phyloP scores from a whole-genome alignment of 768 basidiomycete species.

The Neoboletus brunneissimus region DNA sequence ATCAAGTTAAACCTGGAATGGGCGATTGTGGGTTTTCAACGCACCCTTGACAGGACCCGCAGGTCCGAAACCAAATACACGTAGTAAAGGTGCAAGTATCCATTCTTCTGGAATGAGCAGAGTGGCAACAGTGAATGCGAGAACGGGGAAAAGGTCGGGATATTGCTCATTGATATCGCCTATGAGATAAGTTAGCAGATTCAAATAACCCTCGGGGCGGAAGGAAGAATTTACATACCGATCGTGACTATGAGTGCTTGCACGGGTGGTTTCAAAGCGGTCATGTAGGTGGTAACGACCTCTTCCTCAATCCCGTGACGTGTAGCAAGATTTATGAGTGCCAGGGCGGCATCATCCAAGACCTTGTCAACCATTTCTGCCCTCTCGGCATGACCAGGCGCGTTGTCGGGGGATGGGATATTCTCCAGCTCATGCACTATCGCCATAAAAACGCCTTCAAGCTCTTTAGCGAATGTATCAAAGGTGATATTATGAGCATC shows the following conservation, averaged over 20 bases:
- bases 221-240: neutral
- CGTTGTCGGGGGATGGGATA: neutral
- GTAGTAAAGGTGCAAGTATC: constrained; percentile 13
- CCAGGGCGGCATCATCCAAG: constrained; percentile 1
- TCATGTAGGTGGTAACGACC: neutral
- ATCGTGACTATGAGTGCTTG: constrained; percentile 2
- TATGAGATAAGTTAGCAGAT: neutral
- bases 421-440: constrained; percentile 3
- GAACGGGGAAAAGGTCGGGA: constrained; percentile 2
- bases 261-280: constrained; percentile 1
- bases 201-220: too few relatives aligned
- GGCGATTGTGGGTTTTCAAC: fast-evolving
- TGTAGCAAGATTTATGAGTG: neutral
- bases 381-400: constrained; percentile 5
- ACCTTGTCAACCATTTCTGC: constrained; percentile 2
- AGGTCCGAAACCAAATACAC: constrained; percentile 14
- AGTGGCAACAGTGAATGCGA: constrained; percentile 1
- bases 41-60: constrained; percentile 3
- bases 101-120: constrained; percentile 16
- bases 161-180: constrained; percentile 15
- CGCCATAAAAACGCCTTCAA: constrained; percentile 9
- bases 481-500: constrained; percentile 5
- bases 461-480: constrained; percentile 6
- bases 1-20: neutral
- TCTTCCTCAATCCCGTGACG: constrained; percentile 7